Evolutionary conservation across 495 filamentous ascomycete species (phyloP), one percentile per base, ranked within the genome.

Genomic region (Cairneyella variabilis): DNA sequence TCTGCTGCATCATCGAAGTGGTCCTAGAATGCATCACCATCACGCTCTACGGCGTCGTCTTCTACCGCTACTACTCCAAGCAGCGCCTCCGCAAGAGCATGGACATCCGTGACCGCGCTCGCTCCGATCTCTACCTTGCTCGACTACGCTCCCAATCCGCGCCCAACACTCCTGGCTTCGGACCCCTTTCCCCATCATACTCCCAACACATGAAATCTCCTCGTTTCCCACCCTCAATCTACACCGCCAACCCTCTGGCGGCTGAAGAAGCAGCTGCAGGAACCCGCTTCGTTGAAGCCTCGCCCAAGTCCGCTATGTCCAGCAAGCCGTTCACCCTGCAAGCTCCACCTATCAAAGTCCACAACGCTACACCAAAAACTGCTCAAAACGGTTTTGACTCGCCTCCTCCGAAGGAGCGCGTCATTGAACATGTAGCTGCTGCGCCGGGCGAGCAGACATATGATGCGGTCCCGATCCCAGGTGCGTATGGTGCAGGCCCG

Each of bases 1-100:
- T 99, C 61, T 99, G 93, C 76, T 88, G 88, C 65, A 87, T 99
- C 64, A 97, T 99, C 71, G 93, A 99, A 73, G 79, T 99, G 57
- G 87, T 95, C 49, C 79, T 99, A 58, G 93, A 99, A 68, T 76
- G 86, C 60, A 82, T 99, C 69, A 88, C 88, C 59, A 95, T 99
- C 66, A 71, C 80, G 30, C 86, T 99, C 64, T 99, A 99, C 75
- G 89, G 77, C 66, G 78, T 97, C 65, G 83, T 95, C 66, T 96
- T 96, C 75, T 97, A 93, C 77, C 88, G 93, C 59, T 88, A 95
- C 77, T 93, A 89, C 79, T 88, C 88, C 53, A 99, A 99, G 78
- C 86, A 89, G 66, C 83, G 84, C 62, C 88, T 99, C 51, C 85
- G 85, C 68, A 97, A 96, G 74, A 89, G 89, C 47, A 97, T 99